Evolutionary conservation across 2,329 filamentous ascomycete genomes (phyloP), one percentile per base, ranked within the genome.

Genomic region (Aspergillus niger): DNA sequence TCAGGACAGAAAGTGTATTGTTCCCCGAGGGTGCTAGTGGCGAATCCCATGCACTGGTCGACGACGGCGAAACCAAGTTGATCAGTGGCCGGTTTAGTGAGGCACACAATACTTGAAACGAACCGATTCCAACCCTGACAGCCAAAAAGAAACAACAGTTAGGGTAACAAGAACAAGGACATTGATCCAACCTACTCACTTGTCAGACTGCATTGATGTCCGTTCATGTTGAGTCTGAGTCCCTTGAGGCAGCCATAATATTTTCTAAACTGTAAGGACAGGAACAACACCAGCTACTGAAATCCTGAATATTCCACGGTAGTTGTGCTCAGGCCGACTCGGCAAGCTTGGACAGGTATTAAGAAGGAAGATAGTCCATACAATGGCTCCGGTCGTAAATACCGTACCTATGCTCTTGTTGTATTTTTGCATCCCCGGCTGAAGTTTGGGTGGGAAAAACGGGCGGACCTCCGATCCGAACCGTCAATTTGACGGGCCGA

Each of bases 401-500:
- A 50, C 47, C 24, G 47, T 50, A 50, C 47, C 26, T 50, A 26
- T 50, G 47, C 24, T 30, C 26, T n/a, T 30, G 24, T 28, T 47
- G 53, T 55, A 55, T 55, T 47, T 55, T 55, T 55, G 53, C 53
- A 47, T 55, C 53, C 53, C 53, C 53, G 38, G 8, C 39, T 36
- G 26, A 36, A 32, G 17, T 47, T 48, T 52, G 54, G 58, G 52
- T 55, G 54, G 36, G 53, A 36, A 52, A 52, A 50, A 49, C 52
- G 55, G 56, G 53, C 52, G 58, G 55, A 58, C 41, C 51, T 50
- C 63, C 57, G 57, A 64, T 59, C 57, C 48, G 58, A 57, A 43
- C 48, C 62, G 56, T 55, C 58, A 60, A 43, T 52, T 48, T 59
- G 52, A 64, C 59, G 57, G 59, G 59, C 64, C 59, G 53, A 55